phyloP scores from a whole-genome alignment of 208 protist genomes.

The Angomonas desouzai region DNA sequence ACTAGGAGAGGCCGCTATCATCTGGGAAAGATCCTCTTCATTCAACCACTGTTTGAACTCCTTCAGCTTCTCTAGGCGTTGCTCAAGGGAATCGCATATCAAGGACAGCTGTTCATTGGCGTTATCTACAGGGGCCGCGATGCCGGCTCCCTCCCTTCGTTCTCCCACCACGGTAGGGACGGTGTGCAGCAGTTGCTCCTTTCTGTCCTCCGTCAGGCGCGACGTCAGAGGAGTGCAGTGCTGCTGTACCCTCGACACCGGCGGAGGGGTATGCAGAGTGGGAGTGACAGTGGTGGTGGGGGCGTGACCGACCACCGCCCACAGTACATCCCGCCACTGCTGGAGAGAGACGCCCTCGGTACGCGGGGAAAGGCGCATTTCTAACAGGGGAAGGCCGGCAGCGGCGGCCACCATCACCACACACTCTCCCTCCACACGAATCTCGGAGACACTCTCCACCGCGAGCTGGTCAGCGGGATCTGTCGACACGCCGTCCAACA shows the following conservation, averaged over 20 bases:
- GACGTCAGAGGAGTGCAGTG: background rate
- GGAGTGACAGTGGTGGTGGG: background rate
- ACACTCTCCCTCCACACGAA: background rate
- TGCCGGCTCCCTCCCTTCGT: background rate
- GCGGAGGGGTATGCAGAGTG: background rate
- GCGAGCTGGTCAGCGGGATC: background rate
- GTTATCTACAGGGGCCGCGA: too few species aligned
- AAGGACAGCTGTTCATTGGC: background rate
- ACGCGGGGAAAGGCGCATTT: background rate
- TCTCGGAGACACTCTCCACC: background rate
- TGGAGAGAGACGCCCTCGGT: background rate
- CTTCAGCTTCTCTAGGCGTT: conserved; percentile 3
- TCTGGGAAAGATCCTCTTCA: background rate
- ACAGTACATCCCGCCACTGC: background rate
- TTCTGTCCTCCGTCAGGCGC: background rate
- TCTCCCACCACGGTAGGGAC: background rate
- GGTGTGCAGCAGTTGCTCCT: background rate
- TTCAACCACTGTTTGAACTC: conserved; percentile 5
- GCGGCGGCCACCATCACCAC: background rate
- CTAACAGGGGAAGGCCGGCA: background rate
- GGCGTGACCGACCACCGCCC: background rate
- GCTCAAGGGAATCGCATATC: conserved; percentile 9
- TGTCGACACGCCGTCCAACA: background rate
- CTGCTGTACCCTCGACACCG: background rate
- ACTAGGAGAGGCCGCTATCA: background rate